Evolutionary conservation across 2,329 filamentous ascomycete genomes (phyloP), one percentile per base, ranked within the genome.

Genomic region (Penicillium sp.): DNA sequence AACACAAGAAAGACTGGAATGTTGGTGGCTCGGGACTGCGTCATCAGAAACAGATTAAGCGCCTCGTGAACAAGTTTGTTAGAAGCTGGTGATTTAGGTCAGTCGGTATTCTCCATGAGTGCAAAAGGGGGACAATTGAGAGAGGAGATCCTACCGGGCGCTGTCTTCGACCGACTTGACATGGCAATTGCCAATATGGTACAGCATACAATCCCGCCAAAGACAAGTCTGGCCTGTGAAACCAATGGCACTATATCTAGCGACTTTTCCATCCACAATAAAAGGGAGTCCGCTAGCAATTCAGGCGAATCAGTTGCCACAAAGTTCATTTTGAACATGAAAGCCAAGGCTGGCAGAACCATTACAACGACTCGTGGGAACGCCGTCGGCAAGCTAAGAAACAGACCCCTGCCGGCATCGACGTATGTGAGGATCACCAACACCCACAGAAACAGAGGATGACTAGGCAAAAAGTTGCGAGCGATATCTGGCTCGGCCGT

Each of bases 291-390:
- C 14, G 66, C 62, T 22, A 93, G 79, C 9, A 96, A 80, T 72
- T 98, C 95, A 0, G 93, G 93, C 0, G 93, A 90, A 73, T 98
- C 95, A 53, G 91, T 87, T 47, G 86, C 84, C 0, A 92, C 95
- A 70, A 97, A 98, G 1, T 88, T 88, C 24, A 97, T 77, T 75
- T 99, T 99, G 81, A 98, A 99, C 4, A 87, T 81, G 22, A 95
- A 82, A 0, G 90, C 89, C 16, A 82, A 78, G 10, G 79, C 70
- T 3, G 80, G 76, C 3, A 86, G 63, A 8, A 75, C 66, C 11
- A 82, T 66, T 3, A 74, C 73, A 19, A 76, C 53, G 3, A 68
- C 24, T 11, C 63, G 66, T 55, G 70, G 68, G 26, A 70, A 53
- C 3, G 58, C 50, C n/a, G 57, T 35, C 41, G 72, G 69, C 57